Evolutionary conservation across 805 yeast species (phyloP).

Genomic region (Tetrapisispora pingtungensis): DNA sequence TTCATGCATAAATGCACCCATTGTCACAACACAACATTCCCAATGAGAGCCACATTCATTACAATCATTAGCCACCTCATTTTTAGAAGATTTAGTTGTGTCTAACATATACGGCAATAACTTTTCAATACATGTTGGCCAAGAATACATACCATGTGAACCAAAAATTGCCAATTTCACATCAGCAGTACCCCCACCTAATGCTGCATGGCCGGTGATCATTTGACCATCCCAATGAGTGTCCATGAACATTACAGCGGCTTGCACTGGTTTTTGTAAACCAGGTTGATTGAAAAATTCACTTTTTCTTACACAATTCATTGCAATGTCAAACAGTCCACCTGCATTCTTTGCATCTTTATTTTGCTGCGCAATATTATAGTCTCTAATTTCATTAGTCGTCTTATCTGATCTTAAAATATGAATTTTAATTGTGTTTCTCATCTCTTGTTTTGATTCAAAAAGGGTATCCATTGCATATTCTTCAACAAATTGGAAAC

Average conservation of each 20-base stretch:
- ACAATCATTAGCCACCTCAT: constrained; percentile 81
- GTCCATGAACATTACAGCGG: constrained; percentile 80
- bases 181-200: constrained; percentile 75
- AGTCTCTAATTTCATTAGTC: constrained; percentile 61
- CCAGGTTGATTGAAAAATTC: constrained; percentile 43
- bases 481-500: constrained; percentile 68
- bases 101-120: constrained; percentile 62
- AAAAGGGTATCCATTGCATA: constrained; percentile 44
- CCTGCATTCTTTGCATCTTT: constrained; percentile 61
- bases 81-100: constrained; percentile 46
- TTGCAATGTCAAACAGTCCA: constrained; percentile 66
- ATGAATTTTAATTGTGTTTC: constrained; percentile 68
- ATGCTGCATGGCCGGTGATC: constrained; percentile 81
- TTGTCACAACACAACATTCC: constrained; percentile 78
- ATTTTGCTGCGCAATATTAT: constrained; percentile 82
- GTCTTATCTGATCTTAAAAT: constrained; percentile 59
- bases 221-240: constrained; percentile 65
- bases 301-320: constrained; percentile 50
- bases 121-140: constrained; percentile 80
- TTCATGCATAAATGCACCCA: constrained; percentile 95
- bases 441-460: constrained; percentile 17
- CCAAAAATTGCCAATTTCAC: constrained; percentile 85
- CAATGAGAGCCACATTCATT: constrained; percentile 77
- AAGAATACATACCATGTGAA: constrained; percentile 81
- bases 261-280: constrained; percentile 48